Base-by-base conservation (phyloP, 306 rosid species). In the Cucumis melo region DNA sequence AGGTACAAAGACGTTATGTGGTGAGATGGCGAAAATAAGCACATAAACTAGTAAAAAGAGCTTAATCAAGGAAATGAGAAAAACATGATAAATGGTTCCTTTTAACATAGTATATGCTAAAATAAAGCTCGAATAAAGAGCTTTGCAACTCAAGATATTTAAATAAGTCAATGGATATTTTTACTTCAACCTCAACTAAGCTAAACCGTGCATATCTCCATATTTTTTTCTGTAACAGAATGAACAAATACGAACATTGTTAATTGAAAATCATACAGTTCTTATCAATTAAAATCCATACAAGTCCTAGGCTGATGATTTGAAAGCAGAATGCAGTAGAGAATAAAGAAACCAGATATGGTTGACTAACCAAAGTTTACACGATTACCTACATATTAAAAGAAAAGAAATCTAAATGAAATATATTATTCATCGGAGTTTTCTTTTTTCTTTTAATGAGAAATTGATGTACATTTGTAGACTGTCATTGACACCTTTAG, bases 401-500 rank as follows among this genome's bases (percentile, higher is more conserved):
- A 32, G 36, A 32, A 32, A 32, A 13, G 6, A 62, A 24, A 12
- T 29, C 65, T 59, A 24, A 61, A 61, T 5, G 21, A 58, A 32
- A 32, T 32, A 32, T 5, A 14, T 5, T 15, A 61, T 61, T 27
- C 67, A 61, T 29, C 41, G 6, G 5, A 24, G 38, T 44, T 44
- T 44, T 44, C 5, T 44, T 48, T 12, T 48, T 27, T 1, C 0
- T 61, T 61, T 27, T 27, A 8, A 8, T 3, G 6, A n/a, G 20
- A 66, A 66, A 66, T 19, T 20, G 53, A 56, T 21, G 12, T 9
- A 73, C 85, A 91, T 97, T 96, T 89, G 99, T 86, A 94, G 90
- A 87, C 97, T 94, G 81, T 89, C 99, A 82, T 92, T 97, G 78
- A 94, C 96, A 80, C 97, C 99, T 89, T 87, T 92, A 65, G 96